Evolutionary conservation across 495 filamentous ascomycete genomes (phyloP).

Genomic region (Penicillium arizonense): DNA sequence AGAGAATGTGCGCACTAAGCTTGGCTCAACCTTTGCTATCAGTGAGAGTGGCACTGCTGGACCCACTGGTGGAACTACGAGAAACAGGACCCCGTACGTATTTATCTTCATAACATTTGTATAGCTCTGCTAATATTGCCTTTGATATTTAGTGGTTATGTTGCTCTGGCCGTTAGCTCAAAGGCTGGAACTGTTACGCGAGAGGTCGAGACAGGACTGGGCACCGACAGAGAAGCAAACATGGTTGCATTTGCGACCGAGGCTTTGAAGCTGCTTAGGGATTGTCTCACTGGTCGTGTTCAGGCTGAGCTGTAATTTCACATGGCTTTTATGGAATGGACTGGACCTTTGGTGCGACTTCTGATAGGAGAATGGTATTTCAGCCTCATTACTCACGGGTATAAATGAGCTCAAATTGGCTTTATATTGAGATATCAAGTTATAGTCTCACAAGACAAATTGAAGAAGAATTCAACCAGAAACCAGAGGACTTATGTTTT

Average conservation of each 20-base stretch:
- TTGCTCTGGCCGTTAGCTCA: slow-evolving; percentile 55
- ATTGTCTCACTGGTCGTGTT: slow-evolving; percentile 14
- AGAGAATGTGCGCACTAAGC: slow-evolving; percentile 48
- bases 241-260: slow-evolving; percentile 62
- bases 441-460: no score
- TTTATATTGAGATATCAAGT: no score
- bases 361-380: no score
- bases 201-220: slow-evolving; percentile 50
- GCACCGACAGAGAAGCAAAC: slow-evolving; percentile 53
- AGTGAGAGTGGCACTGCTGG: slow-evolving; percentile 62
- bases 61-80: slow-evolving; percentile 56
- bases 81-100: slow-evolving; percentile 55
- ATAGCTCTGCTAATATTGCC: no score
- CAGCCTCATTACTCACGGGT: no score
- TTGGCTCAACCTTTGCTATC: slow-evolving; percentile 54
- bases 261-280: slow-evolving; percentile 52
- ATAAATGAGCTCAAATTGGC: no score
- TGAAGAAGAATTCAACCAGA: no score
- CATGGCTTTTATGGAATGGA: no score
- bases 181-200: slow-evolving; percentile 46
- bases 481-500: no score
- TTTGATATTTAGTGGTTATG: slow-evolving; percentile 46
- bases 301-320: no score
- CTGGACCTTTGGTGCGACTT: no score
- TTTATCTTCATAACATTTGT: background rate